A percentile compares a stretch with the other conserved stretches of the same genome.
phyloP scores from a whole-genome alignment of 148 eudicot genomes.

The Rhododendron ferrugineum region DNA sequence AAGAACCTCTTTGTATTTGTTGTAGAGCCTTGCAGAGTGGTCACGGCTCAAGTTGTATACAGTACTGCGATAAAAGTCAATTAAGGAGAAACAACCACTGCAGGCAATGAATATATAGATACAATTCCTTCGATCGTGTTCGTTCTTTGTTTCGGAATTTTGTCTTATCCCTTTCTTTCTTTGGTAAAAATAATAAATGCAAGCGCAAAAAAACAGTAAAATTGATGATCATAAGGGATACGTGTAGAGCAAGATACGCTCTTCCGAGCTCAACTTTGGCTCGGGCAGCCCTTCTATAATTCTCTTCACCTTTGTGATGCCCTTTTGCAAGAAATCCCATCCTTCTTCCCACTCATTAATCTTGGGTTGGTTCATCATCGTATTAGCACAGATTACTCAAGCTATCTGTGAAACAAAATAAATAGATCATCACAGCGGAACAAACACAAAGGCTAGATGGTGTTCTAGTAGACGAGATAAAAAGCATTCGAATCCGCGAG shows the following conservation, averaged over 20 bases:
- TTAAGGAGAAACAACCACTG: conserved; percentile 1
- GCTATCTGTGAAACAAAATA: neutral
- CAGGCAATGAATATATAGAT: neutral
- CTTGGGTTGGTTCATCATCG: conserved; percentile 11
- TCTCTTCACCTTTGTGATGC: conserved; percentile 26
- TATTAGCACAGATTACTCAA: neutral
- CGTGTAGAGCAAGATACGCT: conserved; percentile 32
- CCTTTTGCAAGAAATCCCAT: conserved; percentile 26
- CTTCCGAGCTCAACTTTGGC: conserved; percentile 22
- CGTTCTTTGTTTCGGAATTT: no score
- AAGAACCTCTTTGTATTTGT: conserved; percentile 25
- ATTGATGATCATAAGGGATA: conserved; percentile 4
- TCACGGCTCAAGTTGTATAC: conserved; percentile 32
- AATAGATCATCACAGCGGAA: neutral
- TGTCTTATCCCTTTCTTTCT: neutral
- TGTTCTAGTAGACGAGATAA: no score
- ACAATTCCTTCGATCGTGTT: neutral
- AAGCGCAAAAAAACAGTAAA: neutral
- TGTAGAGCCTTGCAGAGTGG: conserved; percentile 28
- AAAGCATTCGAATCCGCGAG: no score
- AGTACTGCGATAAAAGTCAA: conserved; percentile 14
- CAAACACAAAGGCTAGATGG: no score
- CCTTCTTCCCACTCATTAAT: conserved; percentile 25
- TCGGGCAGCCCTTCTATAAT: conserved; percentile 28
- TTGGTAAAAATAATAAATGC: no score